Evolutionary conservation across 306 rosid genomes (phyloP).

Genomic region (Gleditsia sinensis): DNA sequence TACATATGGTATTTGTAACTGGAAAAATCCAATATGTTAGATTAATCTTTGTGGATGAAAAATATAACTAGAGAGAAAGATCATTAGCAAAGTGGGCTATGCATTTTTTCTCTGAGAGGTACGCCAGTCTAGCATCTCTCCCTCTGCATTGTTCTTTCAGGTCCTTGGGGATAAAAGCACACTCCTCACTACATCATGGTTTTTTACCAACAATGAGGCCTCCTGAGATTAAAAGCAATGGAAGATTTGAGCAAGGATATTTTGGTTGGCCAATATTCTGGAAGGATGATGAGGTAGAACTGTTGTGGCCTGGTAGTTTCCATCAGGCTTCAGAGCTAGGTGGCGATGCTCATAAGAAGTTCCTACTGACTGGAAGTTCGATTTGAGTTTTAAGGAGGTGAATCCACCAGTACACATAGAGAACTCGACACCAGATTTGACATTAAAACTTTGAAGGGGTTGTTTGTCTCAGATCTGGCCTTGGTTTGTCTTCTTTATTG

Average conservation of each 20-base stretch:
- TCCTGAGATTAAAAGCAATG: constrained; percentile 48
- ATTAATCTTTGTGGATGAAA: no score
- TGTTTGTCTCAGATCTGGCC: constrained; percentile 29
- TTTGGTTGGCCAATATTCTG: constrained; percentile 61
- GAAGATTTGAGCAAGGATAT: constrained; percentile 57
- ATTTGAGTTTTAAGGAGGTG: constrained; percentile 52
- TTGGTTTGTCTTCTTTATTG: constrained; percentile 34
- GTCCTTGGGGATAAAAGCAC: constrained; percentile 81
- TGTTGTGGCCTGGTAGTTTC: constrained; percentile 91
- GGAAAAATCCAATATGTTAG: no score
- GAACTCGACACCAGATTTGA: constrained; percentile 72
- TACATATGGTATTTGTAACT: no score
- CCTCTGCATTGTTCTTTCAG: constrained; percentile 75
- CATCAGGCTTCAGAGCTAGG: constrained; percentile 49
- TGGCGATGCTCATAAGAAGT: constrained; percentile 48
- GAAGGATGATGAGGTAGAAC: constrained; percentile 64
- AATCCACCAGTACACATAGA: constrained; percentile 48
- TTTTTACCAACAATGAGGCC: constrained; percentile 51
- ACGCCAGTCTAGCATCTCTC: constrained; percentile 67
- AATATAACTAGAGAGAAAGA: constrained; percentile 85
- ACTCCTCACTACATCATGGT: constrained; percentile 69
- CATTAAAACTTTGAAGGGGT: constrained; percentile 73
- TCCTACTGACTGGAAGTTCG: constrained; percentile 51
- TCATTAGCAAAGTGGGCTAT: constrained; percentile 79
- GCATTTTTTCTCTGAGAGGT: constrained; percentile 70